Evolutionary conservation across 371 early-diverging fungal species (phyloP).

Genomic region (Blastocladiella emersonii): DNA sequence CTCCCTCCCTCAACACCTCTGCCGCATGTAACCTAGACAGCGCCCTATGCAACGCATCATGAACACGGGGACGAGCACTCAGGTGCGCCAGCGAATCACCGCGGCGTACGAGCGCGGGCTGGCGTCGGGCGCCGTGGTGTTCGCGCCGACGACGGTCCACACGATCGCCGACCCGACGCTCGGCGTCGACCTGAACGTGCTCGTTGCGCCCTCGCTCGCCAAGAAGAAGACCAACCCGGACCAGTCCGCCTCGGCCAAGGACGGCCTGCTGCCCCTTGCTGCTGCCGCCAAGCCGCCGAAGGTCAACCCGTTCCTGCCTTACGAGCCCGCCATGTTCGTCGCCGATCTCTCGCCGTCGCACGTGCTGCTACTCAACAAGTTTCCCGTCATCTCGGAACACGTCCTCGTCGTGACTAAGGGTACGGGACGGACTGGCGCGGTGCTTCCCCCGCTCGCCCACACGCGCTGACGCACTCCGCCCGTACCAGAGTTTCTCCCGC

Average conservation of each 20-base stretch:
- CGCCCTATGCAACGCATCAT: no score
- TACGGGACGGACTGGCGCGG: no score
- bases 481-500: slow-evolving; percentile 46
- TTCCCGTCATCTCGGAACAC: slow-evolving; percentile 49
- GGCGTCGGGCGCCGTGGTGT: no score
- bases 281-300: slow-evolving; percentile 17
- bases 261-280: slow-evolving; percentile 5
- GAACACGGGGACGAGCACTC: no score
- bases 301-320: slow-evolving; percentile 52
- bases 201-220: slow-evolving; percentile 31
- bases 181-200: slow-evolving; percentile 23
- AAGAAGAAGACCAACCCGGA: slow-evolving; percentile 13
- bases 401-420: slow-evolving; percentile 57
- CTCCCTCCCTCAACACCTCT: no score
- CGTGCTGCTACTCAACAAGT: slow-evolving; percentile 58
- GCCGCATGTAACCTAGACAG: no score
- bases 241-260: slow-evolving; percentile 11
- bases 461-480: no score
- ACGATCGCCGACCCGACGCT: no score
- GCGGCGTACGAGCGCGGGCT: no score
- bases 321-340: slow-evolving; percentile 42
- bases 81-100: no score
- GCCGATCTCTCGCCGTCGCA: slow-evolving; percentile 34
- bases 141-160: no score
- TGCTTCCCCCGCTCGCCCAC: background rate